phyloP scores from a whole-genome alignment of 192 early-diverging fungal species.

The Linnemannia hyalina region DNA sequence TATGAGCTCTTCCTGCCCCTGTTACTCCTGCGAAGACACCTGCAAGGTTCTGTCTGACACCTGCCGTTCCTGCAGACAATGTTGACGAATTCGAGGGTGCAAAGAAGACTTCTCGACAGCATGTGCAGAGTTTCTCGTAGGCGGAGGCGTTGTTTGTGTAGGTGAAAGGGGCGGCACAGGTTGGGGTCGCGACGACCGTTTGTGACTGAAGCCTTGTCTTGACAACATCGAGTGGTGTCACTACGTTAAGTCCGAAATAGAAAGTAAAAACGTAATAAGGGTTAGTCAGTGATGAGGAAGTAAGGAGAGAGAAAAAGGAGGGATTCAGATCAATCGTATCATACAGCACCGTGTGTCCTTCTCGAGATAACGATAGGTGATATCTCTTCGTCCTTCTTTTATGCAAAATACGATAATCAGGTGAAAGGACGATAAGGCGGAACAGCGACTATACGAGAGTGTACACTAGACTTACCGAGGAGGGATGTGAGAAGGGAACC shows the following conservation, averaged over 20 bases:
- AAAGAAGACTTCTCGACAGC: slow-evolving; percentile 60
- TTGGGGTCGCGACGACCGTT: slow-evolving; percentile 46
- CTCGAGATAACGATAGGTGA: not conserved
- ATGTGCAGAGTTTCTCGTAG: slow-evolving; percentile 56
- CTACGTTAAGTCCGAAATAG: slow-evolving; percentile 34
- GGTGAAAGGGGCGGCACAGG: slow-evolving; percentile 44
- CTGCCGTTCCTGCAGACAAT: slow-evolving; percentile 14
- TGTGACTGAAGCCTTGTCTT: slow-evolving; percentile 87
- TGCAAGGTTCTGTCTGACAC: slow-evolving; percentile 42
- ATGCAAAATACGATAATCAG: not conserved
- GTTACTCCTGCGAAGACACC: slow-evolving; percentile 39
- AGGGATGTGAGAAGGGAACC: slow-evolving; percentile 89
- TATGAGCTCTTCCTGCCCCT: slow-evolving; percentile 8
- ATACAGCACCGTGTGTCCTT: not conserved
- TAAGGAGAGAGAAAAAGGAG: not conserved
- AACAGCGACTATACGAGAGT: not conserved
- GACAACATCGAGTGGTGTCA: slow-evolving; percentile 91
- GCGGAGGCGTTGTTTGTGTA: slow-evolving; percentile 49
- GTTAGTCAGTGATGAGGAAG: not conserved
- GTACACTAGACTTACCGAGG: slow-evolving; percentile 64
- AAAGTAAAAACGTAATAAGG: not conserved
- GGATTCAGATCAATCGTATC: not conserved
- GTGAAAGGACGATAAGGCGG: not conserved
- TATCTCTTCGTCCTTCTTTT: not conserved
- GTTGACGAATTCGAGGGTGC: slow-evolving; percentile 22